Evolutionary conservation across 2,329 filamentous ascomycete genomes (phyloP).

Genomic region (Fusarium multiceps): DNA sequence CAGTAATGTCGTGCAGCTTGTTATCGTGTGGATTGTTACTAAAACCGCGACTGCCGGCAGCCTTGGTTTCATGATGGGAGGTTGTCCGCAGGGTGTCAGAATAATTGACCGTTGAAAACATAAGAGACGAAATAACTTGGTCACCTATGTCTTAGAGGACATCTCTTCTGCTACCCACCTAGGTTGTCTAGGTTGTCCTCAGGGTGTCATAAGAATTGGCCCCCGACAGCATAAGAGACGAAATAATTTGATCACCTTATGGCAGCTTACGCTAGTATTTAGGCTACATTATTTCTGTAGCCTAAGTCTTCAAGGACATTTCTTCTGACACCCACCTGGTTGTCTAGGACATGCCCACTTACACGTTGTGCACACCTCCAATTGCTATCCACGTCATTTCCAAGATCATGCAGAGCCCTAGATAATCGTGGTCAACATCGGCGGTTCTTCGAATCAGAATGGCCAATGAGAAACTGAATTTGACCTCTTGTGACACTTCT

Average conservation of each 20-base stretch:
- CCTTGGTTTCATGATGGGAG: slow-evolving; percentile 26
- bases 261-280: too few species aligned
- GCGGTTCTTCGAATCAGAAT: neutral
- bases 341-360: slow-evolving; percentile 15
- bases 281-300: too few species aligned
- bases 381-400: slow-evolving; percentile 31
- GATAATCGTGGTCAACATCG: slow-evolving; percentile 21
- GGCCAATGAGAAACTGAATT: slow-evolving; percentile 24
- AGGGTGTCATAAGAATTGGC: too few species aligned
- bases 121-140: too few species aligned
- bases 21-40: neutral
- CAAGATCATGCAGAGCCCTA: slow-evolving; percentile 25
- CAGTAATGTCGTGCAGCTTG: neutral
- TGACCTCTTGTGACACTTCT: slow-evolving; percentile 38
- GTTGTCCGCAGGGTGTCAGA: neutral
- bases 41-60: neutral
- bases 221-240: too few species aligned
- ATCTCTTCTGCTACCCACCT: too few species aligned
- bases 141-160: too few species aligned
- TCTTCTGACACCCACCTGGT: too few species aligned
- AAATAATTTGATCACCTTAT: too few species aligned
- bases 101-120: too few species aligned
- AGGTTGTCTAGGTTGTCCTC: too few species aligned
- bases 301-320: too few species aligned
- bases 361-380: slow-evolving; percentile 26